Evolutionary conservation across 768 basidiomycete genomes (phyloP), one percentile per base, ranked within the genome.

Genomic region (Pisolithus marmoratus): DNA sequence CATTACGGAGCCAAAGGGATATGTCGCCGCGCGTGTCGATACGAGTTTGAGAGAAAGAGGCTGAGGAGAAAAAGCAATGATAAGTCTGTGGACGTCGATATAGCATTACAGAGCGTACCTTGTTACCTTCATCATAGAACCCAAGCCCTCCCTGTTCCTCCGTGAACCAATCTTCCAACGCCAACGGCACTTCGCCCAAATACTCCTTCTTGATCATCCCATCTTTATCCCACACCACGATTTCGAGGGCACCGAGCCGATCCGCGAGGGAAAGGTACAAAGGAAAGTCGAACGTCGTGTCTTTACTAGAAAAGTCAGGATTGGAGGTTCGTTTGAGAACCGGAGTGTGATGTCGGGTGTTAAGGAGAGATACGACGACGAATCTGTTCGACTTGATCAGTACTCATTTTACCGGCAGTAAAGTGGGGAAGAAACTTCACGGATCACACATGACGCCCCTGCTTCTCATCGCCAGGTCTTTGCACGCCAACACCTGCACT

Each of bases 191-290:
- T 68, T 99, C 95, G 15, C 96, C 96, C 15, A 99, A 77, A 65
- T 96, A 99, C 42, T 97, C 95, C 71, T 94, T 96, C 61, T 77
- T 80, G 51, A 71, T 52, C 60, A 93, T 66, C 58, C 90, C 73
- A 68, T 97, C 94, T 72, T 87, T 93, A 69, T 94, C 94, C 94
- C 95, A 99, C 0, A 94, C 77, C 12, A 96, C 84, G 31, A 92
- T 73, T 68, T 97, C 94, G 40, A 97, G 60, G 2, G 78, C 82
- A 31, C 87, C 86, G 5, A 90, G 76, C 42, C 74, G 74, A 58
- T 87, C 86, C 1, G 85, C 84, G 24, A 87, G 76, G 15, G 84
- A 87, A 17, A 87, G 74, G 58, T 87, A 90, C 17, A 96, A 75
- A 0, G 92, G 88, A 59, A 94, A 91, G 53, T 95, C 90, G 64